Conservation (phyloP, 495 filamentous ascomycete genomes). For the Pseudoneurospora amorphoporcata region DNA sequence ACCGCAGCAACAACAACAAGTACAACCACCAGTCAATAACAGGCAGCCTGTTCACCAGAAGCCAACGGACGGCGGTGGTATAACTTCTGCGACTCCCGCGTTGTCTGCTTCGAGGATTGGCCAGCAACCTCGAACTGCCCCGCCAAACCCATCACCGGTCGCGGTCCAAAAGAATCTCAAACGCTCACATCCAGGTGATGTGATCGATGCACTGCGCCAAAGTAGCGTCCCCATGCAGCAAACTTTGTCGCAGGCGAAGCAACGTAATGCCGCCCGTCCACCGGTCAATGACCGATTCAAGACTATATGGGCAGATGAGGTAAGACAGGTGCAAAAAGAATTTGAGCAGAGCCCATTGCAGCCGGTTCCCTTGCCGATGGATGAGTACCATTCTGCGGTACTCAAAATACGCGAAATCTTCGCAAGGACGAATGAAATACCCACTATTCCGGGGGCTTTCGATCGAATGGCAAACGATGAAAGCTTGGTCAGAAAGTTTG, state of each 20-base stretch:
- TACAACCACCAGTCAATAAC: conserved; percentile 1
- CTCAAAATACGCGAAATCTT: not conserved
- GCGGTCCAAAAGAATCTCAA: conserved; percentile 34
- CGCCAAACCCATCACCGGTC: conserved; percentile 13
- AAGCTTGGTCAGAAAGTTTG: not conserved
- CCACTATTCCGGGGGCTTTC: not conserved
- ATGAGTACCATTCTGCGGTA: not conserved
- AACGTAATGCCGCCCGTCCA: not conserved
- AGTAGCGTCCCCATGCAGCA: conserved; percentile 26
- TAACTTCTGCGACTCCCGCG: conserved; percentile 5
- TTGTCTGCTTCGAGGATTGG: conserved; percentile 2
- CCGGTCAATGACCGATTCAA: not conserved
- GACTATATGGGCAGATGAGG: not conserved
- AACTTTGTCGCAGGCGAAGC: conserved; percentile 10
- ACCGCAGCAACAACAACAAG: not conserved
- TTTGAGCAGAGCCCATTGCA: not conserved
- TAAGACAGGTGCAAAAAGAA: not conserved
- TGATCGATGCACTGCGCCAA: conserved; percentile 44
- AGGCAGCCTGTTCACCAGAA: conserved; percentile 2
- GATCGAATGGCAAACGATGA: not conserved
- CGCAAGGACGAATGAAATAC: not conserved
- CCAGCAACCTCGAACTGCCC: conserved; percentile 3
- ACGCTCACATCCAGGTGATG: conserved; percentile 53
- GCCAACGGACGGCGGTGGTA: conserved; percentile 4
- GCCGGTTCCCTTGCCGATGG: not conserved